These are phyloP conservation scores for Sarocladium strictum DNA, from an alignment of 2,329 filamentous ascomycete species.

Conservation along the genomic window DNA sequence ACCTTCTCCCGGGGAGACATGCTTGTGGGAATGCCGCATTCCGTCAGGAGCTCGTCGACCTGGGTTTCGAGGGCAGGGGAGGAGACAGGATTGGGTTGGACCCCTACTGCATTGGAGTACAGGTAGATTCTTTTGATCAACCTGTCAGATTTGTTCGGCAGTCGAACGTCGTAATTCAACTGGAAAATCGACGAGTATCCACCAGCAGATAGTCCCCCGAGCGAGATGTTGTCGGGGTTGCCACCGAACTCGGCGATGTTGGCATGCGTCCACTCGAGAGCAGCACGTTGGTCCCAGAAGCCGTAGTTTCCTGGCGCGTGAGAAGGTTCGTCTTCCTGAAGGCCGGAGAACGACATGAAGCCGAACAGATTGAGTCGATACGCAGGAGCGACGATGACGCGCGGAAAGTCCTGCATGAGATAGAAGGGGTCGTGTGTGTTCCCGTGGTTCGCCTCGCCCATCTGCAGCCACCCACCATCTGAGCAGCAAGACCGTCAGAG, in stretches of 20 bases:
- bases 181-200: conserved; percentile 35
- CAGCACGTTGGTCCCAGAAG: conserved; percentile 8
- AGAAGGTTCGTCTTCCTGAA: background rate
- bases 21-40: background rate
- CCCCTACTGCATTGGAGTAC: background rate
- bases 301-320: conserved; percentile 5
- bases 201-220: conserved; percentile 35
- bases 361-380: conserved; percentile 1
- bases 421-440: background rate
- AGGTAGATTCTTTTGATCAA: conserved; percentile 2
- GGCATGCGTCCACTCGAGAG: background rate
- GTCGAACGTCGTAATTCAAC: background rate
- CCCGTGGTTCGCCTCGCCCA: background rate
- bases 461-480: conserved; percentile 4
- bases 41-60: background rate
- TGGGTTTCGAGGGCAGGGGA: background rate
- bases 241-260: conserved; percentile 5
- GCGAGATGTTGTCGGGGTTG: conserved; percentile 27
- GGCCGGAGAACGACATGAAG: background rate
- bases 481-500: background rate
- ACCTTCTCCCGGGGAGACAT: background rate
- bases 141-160: background rate
- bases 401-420: background rate
- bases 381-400: background rate
- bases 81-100: background rate